Base-by-base conservation (phyloP, 352 stramenopile genomes). In the Aphanomyces euteiches region DNA sequence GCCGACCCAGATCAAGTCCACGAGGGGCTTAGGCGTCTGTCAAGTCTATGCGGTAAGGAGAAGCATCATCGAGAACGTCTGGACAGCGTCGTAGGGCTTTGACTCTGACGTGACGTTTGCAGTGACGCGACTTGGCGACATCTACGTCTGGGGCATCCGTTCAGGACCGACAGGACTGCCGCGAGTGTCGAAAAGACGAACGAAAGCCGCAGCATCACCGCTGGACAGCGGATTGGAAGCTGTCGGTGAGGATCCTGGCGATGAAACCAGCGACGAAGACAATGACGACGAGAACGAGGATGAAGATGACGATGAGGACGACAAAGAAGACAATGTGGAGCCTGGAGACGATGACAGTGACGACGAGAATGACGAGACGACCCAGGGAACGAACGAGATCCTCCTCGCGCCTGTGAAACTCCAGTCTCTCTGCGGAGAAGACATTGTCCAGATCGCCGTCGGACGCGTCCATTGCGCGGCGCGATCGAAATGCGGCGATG, bases 51-150 rank as follows among this genome's bases (percentile, higher is more conserved):
- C 87, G 41, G 83, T 90, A 78, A n/a, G 67, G 12, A 56, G 38
- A 66, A 67, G 21, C 3, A 37, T 28, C 28, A 28, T 28, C 1
- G 2, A 28, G 28, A 28, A 28, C 1, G 28, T 28, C 28, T 28
- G 28, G 28, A 28, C 28, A 28, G 28, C 28, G 43, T 50, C 43
- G 43, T 47, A 90, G 83, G 87, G 87, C 3, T 94, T 92, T 68
- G 87, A 94, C 69, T 94, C 87, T 34, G 84, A 93, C 21, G 79
- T 93, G 4, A 78, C 80, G 12, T 94, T 92, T 56, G 87, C 84
- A 15, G 75, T 93, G 3, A 88, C 72, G 47, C 82, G 85, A 3
- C 82, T 74, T 8, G 79, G 87, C 38, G 87, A 93, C 37, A 82
- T 94, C 5, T 94, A 85, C 19, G 85, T 92, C 1, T 94, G 87